Evolutionary conservation across 257 asterid genomes (phyloP), one percentile per base, ranked within the genome.

Genomic region (Cruciata laevipes): DNA sequence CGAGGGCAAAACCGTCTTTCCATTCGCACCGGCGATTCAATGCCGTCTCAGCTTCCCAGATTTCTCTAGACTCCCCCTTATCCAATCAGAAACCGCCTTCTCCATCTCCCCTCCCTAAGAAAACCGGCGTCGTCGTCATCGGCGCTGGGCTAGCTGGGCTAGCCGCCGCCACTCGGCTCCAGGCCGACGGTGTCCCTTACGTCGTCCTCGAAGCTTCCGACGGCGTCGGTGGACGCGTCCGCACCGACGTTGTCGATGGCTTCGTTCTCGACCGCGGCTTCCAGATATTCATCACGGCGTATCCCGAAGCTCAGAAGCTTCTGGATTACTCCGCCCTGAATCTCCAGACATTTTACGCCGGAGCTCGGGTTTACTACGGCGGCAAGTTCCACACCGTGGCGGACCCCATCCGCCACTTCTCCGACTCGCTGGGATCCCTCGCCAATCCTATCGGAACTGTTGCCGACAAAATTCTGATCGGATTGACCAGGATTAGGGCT

Each of bases 91-190:
- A 27, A 73, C 76, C 77, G 47, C 40, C 61, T 9, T 23, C 79
- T 3, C 65, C 16, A 14, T 44, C 61, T 59, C 25, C 68, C 55
- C 58, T 57, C 11, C 17, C 40, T 75, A 70, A 61, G 4, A 80
- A 79, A n/a, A 83, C 90, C 73, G 89, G 87, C 73, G 97, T 79
- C 69, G 71, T 90, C 16, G 76, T 90, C 3, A 81, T 93, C 79
- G 97, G 99, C 67, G 99, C 90, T 4, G 99, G 99, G 12, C 87
- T 93, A 17, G 94, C 99, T 57, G 97, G 97, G 61, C 75, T 90
- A 77, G 96, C 99, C 33, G 99, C 99, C 65, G 90, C 97, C 0
- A 84, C 79, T 60, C 87, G 86, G 17, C 99, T 93, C 77, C 95
- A 84, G 52, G 83, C 96, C 10, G 87, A 85, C 25, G 80, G 81